Conservation (phyloP, 176 grass and related monocot genomes). For the Tillandsia fasciculata region DNA sequence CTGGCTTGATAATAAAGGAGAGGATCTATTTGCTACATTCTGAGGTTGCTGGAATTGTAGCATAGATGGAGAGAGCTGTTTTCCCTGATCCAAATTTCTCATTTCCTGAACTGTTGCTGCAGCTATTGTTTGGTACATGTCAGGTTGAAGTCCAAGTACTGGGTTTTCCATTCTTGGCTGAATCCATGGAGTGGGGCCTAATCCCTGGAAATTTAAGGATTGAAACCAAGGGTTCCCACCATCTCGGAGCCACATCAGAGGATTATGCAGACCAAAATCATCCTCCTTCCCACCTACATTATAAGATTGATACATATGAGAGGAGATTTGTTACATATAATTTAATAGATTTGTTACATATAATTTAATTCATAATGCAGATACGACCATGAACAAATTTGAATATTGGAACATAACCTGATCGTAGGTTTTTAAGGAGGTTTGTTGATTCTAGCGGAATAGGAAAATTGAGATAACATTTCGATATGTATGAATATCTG, state of each 20-base stretch:
- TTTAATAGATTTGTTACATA: background rate
- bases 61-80: conserved; percentile 52
- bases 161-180: conserved; percentile 58
- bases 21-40: conserved; percentile 36
- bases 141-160: conserved; percentile 58
- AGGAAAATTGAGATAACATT: too few relatives aligned
- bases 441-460: conserved; percentile 8
- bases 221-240: conserved; percentile 65
- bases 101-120: conserved; percentile 37
- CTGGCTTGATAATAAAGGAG: conserved; percentile 39
- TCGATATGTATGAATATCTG: too few relatives aligned
- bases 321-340: conserved; percentile 6
- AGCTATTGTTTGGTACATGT: conserved; percentile 61
- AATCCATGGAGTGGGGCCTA: conserved; percentile 62
- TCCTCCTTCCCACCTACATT: conserved; percentile 79
- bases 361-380: too few relatives aligned
- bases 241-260: conserved; percentile 89
- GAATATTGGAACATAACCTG: background rate
- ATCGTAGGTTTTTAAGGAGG: background rate
- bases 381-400: too few relatives aligned
- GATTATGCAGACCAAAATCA: background rate
- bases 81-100: conserved; percentile 24
- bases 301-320: conserved; percentile 5
- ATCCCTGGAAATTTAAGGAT: conserved; percentile 67
- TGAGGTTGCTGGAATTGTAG: conserved; percentile 75